Percentiles rank a stretch among this genome's conserved stretches.
These are phyloP conservation scores for Trichosporon inkin DNA, from an alignment of 1,284 basidiomycete genomes.

Conservation along the genomic window DNA sequence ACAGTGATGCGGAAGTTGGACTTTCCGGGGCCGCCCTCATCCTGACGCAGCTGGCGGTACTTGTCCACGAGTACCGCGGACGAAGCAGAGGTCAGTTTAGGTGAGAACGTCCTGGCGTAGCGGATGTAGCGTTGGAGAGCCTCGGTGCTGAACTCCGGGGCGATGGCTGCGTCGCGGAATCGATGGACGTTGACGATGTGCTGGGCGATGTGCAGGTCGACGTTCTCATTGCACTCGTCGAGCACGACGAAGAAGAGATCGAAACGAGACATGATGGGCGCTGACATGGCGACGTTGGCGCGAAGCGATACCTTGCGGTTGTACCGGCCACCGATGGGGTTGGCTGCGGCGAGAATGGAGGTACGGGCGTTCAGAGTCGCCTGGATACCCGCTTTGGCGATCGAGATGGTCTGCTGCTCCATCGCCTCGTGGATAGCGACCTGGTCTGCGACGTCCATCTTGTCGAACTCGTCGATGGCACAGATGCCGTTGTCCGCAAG, in stretches of 20 bases:
- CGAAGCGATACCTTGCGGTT: constrained; percentile 90
- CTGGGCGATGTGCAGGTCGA: constrained; percentile 87
- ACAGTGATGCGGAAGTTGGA: constrained; percentile 97
- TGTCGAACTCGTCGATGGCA: constrained; percentile 99
- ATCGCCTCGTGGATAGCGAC: constrained; percentile 99
- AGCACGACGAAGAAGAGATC: constrained; percentile 98
- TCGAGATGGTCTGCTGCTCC: constrained; percentile 99
- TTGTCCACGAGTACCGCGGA: constrained; percentile 92
- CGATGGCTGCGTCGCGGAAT: constrained; percentile 88
- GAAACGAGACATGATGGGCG: constrained; percentile 99
- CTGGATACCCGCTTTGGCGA: constrained; percentile 98
- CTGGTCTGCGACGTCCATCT: constrained; percentile 98
- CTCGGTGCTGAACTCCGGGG: constrained; percentile 95
- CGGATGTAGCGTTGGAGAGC: constrained; percentile 93
- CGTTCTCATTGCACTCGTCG: constrained; percentile 92
- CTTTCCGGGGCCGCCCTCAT: constrained; percentile 81
- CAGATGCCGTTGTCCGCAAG: constrained; percentile 99
- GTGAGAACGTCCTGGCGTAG: constrained; percentile 93
- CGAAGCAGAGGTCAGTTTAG: constrained; percentile 91
- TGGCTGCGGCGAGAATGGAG: constrained; percentile 95
- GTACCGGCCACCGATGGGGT: constrained; percentile 93
- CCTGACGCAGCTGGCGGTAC: constrained; percentile 86
- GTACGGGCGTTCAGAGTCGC: constrained; percentile 97
- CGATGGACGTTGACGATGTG: constrained; percentile 98
- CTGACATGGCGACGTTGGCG: constrained; percentile 96